Base-by-base conservation (phyloP, 495 filamentous ascomycete genomes). In the Aspergillus taichungensis region DNA sequence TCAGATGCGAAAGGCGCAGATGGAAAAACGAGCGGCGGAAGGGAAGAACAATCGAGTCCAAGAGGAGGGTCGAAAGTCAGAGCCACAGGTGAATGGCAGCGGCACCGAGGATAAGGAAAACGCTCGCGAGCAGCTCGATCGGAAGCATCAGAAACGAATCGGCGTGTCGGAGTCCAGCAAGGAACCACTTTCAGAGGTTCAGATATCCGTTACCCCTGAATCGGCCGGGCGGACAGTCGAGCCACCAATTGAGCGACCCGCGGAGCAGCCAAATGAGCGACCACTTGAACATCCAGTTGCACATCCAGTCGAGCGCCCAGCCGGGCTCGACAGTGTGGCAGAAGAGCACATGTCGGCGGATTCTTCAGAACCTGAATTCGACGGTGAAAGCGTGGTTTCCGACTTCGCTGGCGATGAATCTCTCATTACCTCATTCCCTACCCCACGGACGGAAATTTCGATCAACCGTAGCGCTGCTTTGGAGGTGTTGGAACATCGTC, bases 1-100 rank as follows among this genome's bases (percentile, higher is more conserved):
- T 61, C 84, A 97, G 52, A 68, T 96, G 36, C 76, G 92, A 33
- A 89, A 88, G 63, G 88, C 84, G 56, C 81, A 86, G 52, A 71
- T 80, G 72, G 76, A 66, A 12, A 73, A 66, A 43, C 56, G 59
- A 33, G 57, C 61, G n/a, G 59, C 64, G 27, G 58, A 64, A 42
- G 56, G 47, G 34, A 67, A 60, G 46, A 60, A 54, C 34, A 62
- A 50, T 34, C 52, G 42, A 47, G 46, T 51, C 50, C 45, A 42
- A 4, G 18, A 24, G 18, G 18, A 24, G 18, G 18, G 18, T 24
- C 18, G 18, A 4, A 4, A 4, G 18, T 24, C 18, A 4, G 18
- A 24, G 4, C 18, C 18, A 4, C 18, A 24, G 18, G 18, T 24
- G 18, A 24, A 24, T 24, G 18, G 18, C 18, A 24, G 18, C 18